Percentiles rank a stretch among this genome's conserved stretches.
phyloP scores from a whole-genome alignment of 2,329 filamentous ascomycete species.

The Moelleriella libera region DNA sequence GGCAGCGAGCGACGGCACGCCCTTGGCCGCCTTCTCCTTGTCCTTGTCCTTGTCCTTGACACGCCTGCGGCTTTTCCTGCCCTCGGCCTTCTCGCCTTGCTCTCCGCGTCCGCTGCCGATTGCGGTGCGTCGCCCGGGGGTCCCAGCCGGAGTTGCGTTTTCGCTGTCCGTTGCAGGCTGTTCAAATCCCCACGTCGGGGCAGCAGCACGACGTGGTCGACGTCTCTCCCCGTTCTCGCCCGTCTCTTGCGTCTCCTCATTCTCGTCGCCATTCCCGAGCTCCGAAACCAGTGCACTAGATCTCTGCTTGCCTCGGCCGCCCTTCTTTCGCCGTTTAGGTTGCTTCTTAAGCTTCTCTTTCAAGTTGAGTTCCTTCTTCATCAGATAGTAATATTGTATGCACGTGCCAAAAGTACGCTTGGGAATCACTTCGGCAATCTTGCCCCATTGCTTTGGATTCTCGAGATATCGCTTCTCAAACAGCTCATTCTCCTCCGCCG shows the following conservation, averaged over 20 bases:
- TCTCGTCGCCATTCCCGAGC: constrained; percentile 43
- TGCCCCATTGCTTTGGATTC: constrained; percentile 70
- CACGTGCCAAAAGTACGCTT: constrained; percentile 62
- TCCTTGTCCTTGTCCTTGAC: constrained; percentile 22
- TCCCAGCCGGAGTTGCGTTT: constrained; percentile 39
- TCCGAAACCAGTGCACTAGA: constrained; percentile 54
- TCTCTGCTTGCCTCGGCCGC: constrained; percentile 40
- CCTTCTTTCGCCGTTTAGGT: constrained; percentile 43
- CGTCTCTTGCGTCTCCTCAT: constrained; percentile 39
- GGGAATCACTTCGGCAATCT: constrained; percentile 53
- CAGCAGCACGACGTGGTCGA: constrained; percentile 48
- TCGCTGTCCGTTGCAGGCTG: constrained; percentile 46
- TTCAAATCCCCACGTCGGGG: constrained; percentile 59
- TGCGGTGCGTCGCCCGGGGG: constrained; percentile 37
- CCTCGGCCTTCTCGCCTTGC: constrained; percentile 29
- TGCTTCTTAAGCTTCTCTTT: constrained; percentile 62
- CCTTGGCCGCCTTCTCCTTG: constrained; percentile 14
- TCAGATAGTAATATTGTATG: constrained; percentile 78
- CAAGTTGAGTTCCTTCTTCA: constrained; percentile 60
- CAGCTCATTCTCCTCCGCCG: constrained; percentile 49
- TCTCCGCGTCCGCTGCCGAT: constrained; percentile 25
- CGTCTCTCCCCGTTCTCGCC: constrained; percentile 47
- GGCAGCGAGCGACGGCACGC: constrained; percentile 30
- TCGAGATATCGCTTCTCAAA: constrained; percentile 67
- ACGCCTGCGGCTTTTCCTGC: constrained; percentile 22